Base-by-base conservation (phyloP, 2,329 filamentous ascomycete species). In the Macrophomina pseudophaseolina region DNA sequence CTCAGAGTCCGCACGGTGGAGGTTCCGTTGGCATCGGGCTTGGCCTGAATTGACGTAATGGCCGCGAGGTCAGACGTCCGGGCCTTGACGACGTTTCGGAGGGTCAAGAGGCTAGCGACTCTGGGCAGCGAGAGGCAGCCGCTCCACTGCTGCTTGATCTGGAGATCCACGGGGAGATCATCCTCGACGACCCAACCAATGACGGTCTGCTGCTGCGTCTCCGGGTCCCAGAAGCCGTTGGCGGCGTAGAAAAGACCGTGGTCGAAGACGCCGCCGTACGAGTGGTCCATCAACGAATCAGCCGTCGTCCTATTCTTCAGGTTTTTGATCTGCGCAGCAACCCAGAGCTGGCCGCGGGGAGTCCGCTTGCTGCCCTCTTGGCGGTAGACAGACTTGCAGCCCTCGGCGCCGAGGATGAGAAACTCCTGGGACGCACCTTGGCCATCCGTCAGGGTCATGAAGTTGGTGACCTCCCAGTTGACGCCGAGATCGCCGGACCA, bases 121-220 rank as follows among this genome's bases (percentile, higher is more conserved):
- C 83, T 74, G 0, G 83, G 83, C 5, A 85, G 68, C 1, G 83
- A 83, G 8, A 85, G 73, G 65, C 80, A 71, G 1, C 84, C 83
- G 23, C 80, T 85, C 82, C 83, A 86, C 11, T 81, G 81, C 69
- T 85, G 82, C 0, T 74, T 71, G 66, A 81, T 76, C 3, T 82
- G 79, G 14, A 80, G 69, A 2, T 74, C 69, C 65, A 83, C 75
- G 0, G 82, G 78, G 3, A 85, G 69, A 62, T 84, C 82, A 12
- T 86, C 83, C 69, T 86, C 83, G 1, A 78, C 80, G 42, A 86
- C 75, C 84, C 84, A 86, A 3, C 83, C 83, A 72, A 79, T 84
- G 0, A 82, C 75, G 4, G 85, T 75, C 11, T 79, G 76, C 48
- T 75, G 75, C 0, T 75, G 71, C 0, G 81, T 79, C 4, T 77